These are phyloP conservation scores for Dictyostelium capitatum DNA, from an alignment of 78 protist species.

Conservation along the genomic window DNA sequence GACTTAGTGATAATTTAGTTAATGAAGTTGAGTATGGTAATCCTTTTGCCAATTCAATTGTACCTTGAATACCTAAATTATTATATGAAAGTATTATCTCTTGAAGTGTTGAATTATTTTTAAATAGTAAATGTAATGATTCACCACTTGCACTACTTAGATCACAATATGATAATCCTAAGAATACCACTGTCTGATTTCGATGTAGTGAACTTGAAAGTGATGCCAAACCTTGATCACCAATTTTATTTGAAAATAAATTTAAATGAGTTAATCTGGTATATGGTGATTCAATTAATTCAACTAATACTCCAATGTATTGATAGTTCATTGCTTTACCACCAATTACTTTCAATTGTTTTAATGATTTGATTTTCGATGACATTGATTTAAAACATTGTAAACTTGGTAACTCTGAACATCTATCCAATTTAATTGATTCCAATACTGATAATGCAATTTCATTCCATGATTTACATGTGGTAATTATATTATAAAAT, in stretches of 20 bases:
- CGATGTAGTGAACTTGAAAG: not conserved
- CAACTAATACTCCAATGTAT: not conserved
- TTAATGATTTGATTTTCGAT: not conserved
- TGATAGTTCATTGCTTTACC: not conserved
- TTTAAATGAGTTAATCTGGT: slow-evolving; percentile 2
- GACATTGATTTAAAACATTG: not conserved
- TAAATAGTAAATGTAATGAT: not conserved
- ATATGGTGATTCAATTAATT: not conserved
- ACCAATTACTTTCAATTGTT: not conserved
- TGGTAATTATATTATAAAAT: not conserved
- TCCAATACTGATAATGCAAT: not conserved
- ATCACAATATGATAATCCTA: slow-evolving; percentile 40
- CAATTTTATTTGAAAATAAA: slow-evolving; percentile 48
- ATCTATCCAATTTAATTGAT: not conserved
- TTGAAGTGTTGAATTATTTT: not conserved
- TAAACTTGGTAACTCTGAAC: not conserved
- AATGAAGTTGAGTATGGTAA: not conserved
- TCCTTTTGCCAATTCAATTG: slow-evolving; percentile 12
- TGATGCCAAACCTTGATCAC: slow-evolving; percentile 16
- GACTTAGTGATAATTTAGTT: not conserved
- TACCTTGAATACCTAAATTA: not conserved
- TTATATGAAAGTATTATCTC: slow-evolving; percentile 44
- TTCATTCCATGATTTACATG: slow-evolving; percentile 7
- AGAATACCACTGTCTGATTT: not conserved
- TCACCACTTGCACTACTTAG: not conserved